Conservation (phyloP, 371 early-diverging fungal genomes). For the Mucor saturninus region DNA sequence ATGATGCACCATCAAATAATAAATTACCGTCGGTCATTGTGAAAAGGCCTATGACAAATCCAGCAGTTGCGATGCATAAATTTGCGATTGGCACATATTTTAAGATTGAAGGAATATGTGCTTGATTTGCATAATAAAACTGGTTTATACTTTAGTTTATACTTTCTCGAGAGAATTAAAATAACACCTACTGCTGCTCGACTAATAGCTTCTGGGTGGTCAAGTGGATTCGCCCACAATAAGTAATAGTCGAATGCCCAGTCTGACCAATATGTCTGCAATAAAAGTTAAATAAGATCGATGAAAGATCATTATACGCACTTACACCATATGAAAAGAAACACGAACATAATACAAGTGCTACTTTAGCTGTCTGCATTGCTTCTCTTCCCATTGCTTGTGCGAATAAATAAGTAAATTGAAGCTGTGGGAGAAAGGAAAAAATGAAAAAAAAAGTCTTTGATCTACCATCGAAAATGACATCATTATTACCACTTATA, state of each 20-base stretch:
- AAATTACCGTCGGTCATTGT: constrained; percentile 45
- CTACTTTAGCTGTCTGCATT: constrained; percentile 44
- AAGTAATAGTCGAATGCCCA: constrained; percentile 54
- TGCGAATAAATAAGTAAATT: no score
- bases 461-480: neutral
- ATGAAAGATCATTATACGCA: neutral
- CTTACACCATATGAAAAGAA: constrained; percentile 55
- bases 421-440: neutral
- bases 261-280: constrained; percentile 53
- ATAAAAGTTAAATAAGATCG: neutral
- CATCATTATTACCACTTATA: no score
- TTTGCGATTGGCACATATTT: constrained; percentile 50
- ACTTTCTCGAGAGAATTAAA: neutral
- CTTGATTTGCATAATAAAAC: constrained; percentile 48
- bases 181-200: constrained; percentile 40
- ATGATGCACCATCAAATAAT: constrained; percentile 55
- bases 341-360: constrained; percentile 49
- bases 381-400: constrained; percentile 29
- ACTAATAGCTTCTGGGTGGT: constrained; percentile 41
- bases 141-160: constrained; percentile 1
- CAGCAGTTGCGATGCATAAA: constrained; percentile 45
- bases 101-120: constrained; percentile 43
- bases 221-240: constrained; percentile 43
- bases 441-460: neutral
- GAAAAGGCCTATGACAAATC: constrained; percentile 48